phyloP scores from a whole-genome alignment of 805 yeast genomes.

The Nakazawaea peltata region DNA sequence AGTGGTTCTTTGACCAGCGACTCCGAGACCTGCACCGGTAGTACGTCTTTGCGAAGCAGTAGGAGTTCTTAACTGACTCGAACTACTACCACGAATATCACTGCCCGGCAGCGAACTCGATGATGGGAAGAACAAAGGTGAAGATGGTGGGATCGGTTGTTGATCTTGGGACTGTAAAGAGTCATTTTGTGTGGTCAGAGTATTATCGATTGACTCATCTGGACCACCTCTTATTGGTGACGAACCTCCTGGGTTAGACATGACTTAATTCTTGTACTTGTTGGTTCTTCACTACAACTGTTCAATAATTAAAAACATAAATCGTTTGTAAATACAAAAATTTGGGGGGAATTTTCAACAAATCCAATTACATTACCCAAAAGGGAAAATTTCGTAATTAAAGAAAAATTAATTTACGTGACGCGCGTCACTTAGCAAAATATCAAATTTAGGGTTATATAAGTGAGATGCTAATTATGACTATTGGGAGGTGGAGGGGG shows the following conservation, averaged over 20 bases:
- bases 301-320: too few relatives aligned
- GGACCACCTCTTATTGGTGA: slow-evolving; percentile 14
- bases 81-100: slow-evolving; percentile 6
- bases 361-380: too few relatives aligned
- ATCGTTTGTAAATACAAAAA: too few relatives aligned
- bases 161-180: slow-evolving; percentile 29
- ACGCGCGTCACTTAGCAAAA: too few relatives aligned
- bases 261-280: slow-evolving; percentile 3
- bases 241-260: slow-evolving; percentile 22
- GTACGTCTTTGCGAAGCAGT: slow-evolving; percentile 23
- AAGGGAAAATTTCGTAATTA: too few relatives aligned
- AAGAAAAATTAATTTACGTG: too few relatives aligned
- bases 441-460: too few relatives aligned
- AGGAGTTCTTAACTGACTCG: slow-evolving; percentile 4
- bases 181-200: slow-evolving; percentile 20
- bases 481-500: background rate
- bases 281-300: too few relatives aligned
- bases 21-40: too few relatives aligned
- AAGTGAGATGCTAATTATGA: too few relatives aligned
- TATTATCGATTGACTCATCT: slow-evolving; percentile 10
- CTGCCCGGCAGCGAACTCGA: slow-evolving; percentile 24
- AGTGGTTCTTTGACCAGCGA: background rate
- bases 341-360: too few relatives aligned
- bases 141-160: slow-evolving; percentile 37
- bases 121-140: slow-evolving; percentile 47